phyloP scores from a whole-genome alignment of 2,329 filamentous ascomycete species.

The Uncinocarpus reesii region DNA sequence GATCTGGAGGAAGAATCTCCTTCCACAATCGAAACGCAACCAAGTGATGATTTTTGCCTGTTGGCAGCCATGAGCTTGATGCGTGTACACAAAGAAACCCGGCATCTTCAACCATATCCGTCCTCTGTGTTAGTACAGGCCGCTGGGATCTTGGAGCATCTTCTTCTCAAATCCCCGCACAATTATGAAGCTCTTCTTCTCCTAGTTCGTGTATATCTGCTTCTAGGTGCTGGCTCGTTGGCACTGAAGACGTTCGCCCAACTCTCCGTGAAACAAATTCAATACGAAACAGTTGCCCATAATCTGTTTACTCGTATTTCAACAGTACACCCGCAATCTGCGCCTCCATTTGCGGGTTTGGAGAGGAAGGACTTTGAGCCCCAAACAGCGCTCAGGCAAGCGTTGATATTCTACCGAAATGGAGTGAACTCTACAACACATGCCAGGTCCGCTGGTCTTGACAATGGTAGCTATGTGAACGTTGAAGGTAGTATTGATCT shows the following conservation, averaged over 20 bases:
- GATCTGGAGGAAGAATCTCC: slow-evolving; percentile 20
- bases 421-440: slow-evolving; percentile 30
- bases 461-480: slow-evolving; percentile 36
- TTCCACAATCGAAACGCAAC: slow-evolving; percentile 35
- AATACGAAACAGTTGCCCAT: slow-evolving; percentile 41
- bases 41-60: slow-evolving; percentile 36
- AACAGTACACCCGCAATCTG: slow-evolving; percentile 38
- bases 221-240: slow-evolving; percentile 37
- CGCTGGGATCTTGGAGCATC: slow-evolving; percentile 31
- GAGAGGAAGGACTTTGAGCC: slow-evolving; percentile 37
- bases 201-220: slow-evolving; percentile 36
- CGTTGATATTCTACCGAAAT: slow-evolving; percentile 34
- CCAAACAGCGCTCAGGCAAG: slow-evolving; percentile 32
- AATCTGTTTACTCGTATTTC: slow-evolving; percentile 40
- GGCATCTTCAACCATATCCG: slow-evolving; percentile 18
- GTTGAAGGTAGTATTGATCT: slow-evolving; percentile 36
- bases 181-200: slow-evolving; percentile 39
- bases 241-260: slow-evolving; percentile 38
- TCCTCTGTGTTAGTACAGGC: slow-evolving; percentile 26
- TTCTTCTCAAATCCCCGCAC: slow-evolving; percentile 36
- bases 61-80: slow-evolving; percentile 37
- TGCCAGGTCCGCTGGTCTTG: slow-evolving; percentile 31
- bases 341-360: slow-evolving; percentile 31
- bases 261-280: slow-evolving; percentile 41
- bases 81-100: slow-evolving; percentile 22